Evolutionary conservation across 2,329 filamentous ascomycete genomes (phyloP).

Genomic region (Juglanconis oblonga): DNA sequence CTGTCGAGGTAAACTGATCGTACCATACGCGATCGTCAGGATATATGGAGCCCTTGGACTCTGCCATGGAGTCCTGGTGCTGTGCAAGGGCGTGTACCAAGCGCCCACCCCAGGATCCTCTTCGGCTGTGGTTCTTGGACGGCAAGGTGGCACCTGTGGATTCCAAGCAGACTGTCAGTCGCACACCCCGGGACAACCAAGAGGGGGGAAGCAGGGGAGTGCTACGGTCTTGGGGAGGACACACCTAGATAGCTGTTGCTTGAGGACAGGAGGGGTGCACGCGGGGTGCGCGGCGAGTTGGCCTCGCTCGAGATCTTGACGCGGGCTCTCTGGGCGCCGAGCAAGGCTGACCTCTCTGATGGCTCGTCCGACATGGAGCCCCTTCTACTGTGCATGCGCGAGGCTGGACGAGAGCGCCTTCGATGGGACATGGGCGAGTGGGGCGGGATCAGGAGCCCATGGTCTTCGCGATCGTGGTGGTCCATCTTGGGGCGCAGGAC

Average conservation of each 20-base stretch:
- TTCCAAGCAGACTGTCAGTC: background rate
- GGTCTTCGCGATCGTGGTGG: conserved; percentile 11
- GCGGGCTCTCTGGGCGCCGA: conserved; percentile 7
- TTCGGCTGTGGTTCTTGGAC: conserved; percentile 52
- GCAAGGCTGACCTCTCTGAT: conserved; percentile 13
- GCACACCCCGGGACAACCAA: background rate
- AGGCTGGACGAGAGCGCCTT: conserved; percentile 16
- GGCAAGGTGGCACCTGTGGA: conserved; percentile 35
- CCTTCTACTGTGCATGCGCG: conserved; percentile 16
- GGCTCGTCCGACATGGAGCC: conserved; percentile 16
- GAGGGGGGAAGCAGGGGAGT: background rate
- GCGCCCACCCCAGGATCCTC: conserved; percentile 58
- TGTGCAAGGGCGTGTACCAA: conserved; percentile 61
- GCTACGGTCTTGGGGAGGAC: conserved; percentile 9
- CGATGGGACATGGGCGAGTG: conserved; percentile 15
- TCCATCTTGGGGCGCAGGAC: conserved; percentile 2
- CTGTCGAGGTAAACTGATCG: conserved; percentile 95
- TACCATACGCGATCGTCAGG: conserved; percentile 94
- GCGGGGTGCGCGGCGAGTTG: conserved; percentile 4
- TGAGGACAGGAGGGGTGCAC: conserved; percentile 4
- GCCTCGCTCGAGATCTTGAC: conserved; percentile 14
- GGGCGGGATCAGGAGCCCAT: background rate
- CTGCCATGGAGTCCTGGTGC: conserved; percentile 55
- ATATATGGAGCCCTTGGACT: conserved; percentile 64
- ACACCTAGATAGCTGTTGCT: conserved; percentile 15